Evolutionary conservation across 805 yeast genomes (phyloP).

Genomic region (Wickerhamiella brachini): DNA sequence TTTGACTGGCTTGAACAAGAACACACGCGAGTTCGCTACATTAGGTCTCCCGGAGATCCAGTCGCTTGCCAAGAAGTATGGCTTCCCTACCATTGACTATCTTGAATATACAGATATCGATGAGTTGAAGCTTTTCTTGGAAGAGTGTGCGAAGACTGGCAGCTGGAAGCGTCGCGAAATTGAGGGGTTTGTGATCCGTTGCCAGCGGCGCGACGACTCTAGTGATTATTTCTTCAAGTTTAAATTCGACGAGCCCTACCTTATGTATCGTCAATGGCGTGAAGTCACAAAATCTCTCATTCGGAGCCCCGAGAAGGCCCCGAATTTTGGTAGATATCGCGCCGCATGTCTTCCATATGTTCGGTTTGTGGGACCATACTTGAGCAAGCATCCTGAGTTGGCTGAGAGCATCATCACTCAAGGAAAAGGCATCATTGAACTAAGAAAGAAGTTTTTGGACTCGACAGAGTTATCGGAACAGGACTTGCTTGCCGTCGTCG

Average conservation of each 20-base stretch:
- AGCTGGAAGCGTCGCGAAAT: slow-evolving; percentile 55
- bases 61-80: slow-evolving; percentile 50
- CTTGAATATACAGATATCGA: slow-evolving; percentile 28
- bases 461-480: slow-evolving; percentile 42
- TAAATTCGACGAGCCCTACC: slow-evolving; percentile 90
- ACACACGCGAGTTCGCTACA: slow-evolving; percentile 50
- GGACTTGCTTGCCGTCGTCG: slow-evolving; percentile 38
- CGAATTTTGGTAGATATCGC: slow-evolving; percentile 34
- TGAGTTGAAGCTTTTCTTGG: slow-evolving; percentile 37
- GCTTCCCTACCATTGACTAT: slow-evolving; percentile 46
- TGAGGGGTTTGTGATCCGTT: slow-evolving; percentile 89
- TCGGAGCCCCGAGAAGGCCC: slow-evolving; percentile 15
- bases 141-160: slow-evolving; percentile 50
- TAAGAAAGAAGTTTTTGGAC: slow-evolving; percentile 53
- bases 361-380: slow-evolving; percentile 45
- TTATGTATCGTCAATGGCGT: slow-evolving; percentile 80
- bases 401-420: slow-evolving; percentile 37
- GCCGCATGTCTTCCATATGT: slow-evolving; percentile 54
- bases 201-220: slow-evolving; percentile 24
- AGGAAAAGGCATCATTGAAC: slow-evolving; percentile 51
- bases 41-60: slow-evolving; percentile 46
- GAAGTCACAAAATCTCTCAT: slow-evolving; percentile 63
- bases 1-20: slow-evolving; percentile 74
- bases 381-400: slow-evolving; percentile 36
- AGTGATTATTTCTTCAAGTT: slow-evolving; percentile 71